Evolutionary conservation across 1,284 basidiomycete genomes (phyloP).

Genomic region (Ceratobasidium sp.): DNA sequence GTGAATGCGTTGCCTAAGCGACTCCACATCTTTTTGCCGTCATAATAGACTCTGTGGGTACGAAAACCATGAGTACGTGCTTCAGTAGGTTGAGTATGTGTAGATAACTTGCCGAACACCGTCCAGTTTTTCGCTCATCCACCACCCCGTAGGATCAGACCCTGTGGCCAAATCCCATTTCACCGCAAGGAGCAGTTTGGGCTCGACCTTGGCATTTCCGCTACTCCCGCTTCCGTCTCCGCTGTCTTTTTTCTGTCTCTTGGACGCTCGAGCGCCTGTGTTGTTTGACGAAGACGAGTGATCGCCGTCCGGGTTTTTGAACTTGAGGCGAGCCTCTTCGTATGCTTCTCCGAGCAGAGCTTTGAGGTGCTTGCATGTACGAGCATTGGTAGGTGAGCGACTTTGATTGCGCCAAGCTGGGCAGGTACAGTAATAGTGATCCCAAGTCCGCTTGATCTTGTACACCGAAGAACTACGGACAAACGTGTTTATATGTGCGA

Average conservation of each 20-base stretch:
- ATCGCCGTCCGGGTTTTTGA: slow-evolving; percentile 57
- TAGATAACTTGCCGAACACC: slow-evolving; percentile 58
- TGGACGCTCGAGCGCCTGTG: slow-evolving; percentile 41
- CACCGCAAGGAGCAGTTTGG: slow-evolving; percentile 63
- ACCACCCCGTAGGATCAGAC: slow-evolving; percentile 67
- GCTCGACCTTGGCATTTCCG: slow-evolving; percentile 43
- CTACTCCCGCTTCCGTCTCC: slow-evolving; percentile 36
- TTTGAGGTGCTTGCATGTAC: slow-evolving; percentile 68
- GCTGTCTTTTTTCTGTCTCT: slow-evolving; percentile 32
- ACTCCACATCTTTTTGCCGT: slow-evolving; percentile 64
- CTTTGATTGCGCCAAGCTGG: slow-evolving; percentile 57
- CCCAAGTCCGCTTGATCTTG: slow-evolving; percentile 60
- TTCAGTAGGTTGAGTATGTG: not conserved
- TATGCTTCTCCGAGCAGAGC: slow-evolving; percentile 65
- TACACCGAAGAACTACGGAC: slow-evolving; percentile 55
- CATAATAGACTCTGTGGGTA: slow-evolving; percentile 60
- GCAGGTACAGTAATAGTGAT: slow-evolving; percentile 60
- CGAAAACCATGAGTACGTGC: not conserved
- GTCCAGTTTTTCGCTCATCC: slow-evolving; percentile 71
- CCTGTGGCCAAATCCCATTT: slow-evolving; percentile 66
- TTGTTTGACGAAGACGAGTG: slow-evolving; percentile 44
- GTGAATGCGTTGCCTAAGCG: slow-evolving; percentile 67
- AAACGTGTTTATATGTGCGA: not conserved
- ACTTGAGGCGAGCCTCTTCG: slow-evolving; percentile 57
- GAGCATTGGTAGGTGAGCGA: slow-evolving; percentile 59